Evolutionary conservation across 768 basidiomycete genomes (phyloP), one percentile per base, ranked within the genome.

Genomic region (Lactarius tabidus): DNA sequence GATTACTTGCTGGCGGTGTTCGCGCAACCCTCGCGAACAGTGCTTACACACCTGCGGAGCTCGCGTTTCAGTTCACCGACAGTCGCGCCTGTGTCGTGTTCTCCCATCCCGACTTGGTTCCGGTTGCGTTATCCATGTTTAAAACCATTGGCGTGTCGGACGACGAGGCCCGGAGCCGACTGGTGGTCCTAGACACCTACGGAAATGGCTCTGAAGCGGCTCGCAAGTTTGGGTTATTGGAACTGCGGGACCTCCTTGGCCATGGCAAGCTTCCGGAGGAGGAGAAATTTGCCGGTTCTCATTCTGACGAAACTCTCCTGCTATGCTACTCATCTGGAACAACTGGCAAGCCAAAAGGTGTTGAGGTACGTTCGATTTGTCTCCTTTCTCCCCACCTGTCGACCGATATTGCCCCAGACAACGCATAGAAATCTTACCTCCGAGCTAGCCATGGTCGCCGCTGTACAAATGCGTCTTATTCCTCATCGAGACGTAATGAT

Each of bases 261-360:
- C 73, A 78, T 2, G 84, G 88, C 3, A 72, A 75, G 17, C 76
- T 90, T 14, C 64, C 70, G 14, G 70, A 77, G 5, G 88, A 89
- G 71, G 85, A 83, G 67, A 77, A 75, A 69, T 85, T 87, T 57
- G 79, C 84, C 15, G 85, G 82, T 0, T 39, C 38, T 52, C 68
- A 78, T 23, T 78, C 85, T 2, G 72, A 85, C 60, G 85, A 89
- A 70, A 90, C 90, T 0, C 74, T 78, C 3, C 84, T 84, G 68
- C 71, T 91, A 43, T 90, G 87, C 64, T 91, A 91, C 63, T 78
- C 76, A 7, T 77, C 76, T 72, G 91, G 91, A 6, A 93, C 91
- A 1, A 91, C 89, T 0, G 89, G 91, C 2, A 85, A 85, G 67
- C 86, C 91, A 2, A 94, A 93, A 75, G 91, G 84, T 7, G 83